These are phyloP conservation scores for Allium fistulosum DNA, from an alignment of 106 monocot genomes.

Conservation along the genomic window DNA sequence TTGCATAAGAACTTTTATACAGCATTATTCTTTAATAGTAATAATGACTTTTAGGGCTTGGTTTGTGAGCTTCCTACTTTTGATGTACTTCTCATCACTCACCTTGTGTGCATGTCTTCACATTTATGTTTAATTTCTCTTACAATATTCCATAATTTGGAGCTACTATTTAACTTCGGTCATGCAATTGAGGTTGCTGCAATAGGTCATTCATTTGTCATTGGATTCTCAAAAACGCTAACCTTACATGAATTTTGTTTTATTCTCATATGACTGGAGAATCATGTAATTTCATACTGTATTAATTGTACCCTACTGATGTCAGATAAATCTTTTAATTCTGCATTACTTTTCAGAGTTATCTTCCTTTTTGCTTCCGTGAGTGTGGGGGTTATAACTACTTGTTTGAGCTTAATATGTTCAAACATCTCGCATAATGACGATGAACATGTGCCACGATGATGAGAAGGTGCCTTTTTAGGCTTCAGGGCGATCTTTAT, in stretches of 20 bases:
- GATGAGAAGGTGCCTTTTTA: too few species aligned
- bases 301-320: neutral
- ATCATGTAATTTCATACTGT: neutral
- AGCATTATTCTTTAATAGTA: too few species aligned
- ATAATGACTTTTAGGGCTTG: too few species aligned
- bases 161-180: constrained; percentile 81
- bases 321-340: neutral
- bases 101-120: too few species aligned
- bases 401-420: constrained; percentile 69
- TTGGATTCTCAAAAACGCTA: constrained; percentile 80
- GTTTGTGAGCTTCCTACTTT: too few species aligned
- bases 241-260: constrained; percentile 67
- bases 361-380: constrained; percentile 88
- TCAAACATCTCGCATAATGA: constrained; percentile 48
- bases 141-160: constrained; percentile 13
- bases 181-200: constrained; percentile 84
- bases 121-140: neutral
- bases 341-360: constrained; percentile 36
- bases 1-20: too few species aligned
- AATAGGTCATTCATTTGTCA: constrained; percentile 83
- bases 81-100: too few species aligned
- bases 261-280: neutral
- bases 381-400: constrained; percentile 95
- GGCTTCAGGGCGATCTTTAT: constrained; percentile 91
- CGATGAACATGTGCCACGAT: too few species aligned